Conservation (phyloP, 2,329 filamentous ascomycete genomes). For the Knufia petricola region DNA sequence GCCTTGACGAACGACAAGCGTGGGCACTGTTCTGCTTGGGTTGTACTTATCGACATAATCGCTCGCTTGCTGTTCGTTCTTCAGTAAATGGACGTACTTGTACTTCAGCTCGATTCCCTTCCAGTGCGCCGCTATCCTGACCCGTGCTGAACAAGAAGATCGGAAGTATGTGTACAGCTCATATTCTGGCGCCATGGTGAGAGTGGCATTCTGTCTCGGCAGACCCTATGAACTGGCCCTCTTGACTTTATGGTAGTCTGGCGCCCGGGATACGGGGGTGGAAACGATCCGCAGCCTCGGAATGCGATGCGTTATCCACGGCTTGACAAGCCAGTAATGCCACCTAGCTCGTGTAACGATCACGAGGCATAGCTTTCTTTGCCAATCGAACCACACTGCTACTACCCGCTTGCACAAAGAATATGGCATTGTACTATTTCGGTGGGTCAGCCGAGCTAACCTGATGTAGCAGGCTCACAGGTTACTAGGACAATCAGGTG, state of each 20-base stretch:
- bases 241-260: neutral
- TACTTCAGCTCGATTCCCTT: slow-evolving; percentile 44
- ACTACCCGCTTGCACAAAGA: no score
- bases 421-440: no score
- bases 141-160: slow-evolving; percentile 52
- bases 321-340: neutral
- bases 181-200: slow-evolving; percentile 15
- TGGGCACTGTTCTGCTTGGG: slow-evolving; percentile 46
- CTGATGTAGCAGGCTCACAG: no score
- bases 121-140: slow-evolving; percentile 50
- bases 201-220: neutral
- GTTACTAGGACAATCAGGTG: no score
- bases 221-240: neutral
- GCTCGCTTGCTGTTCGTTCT: slow-evolving; percentile 41
- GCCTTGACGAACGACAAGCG: slow-evolving; percentile 35
- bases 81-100: slow-evolving; percentile 45
- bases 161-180: slow-evolving; percentile 52
- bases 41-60: slow-evolving; percentile 40
- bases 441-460: no score
- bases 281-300: neutral
- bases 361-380: no score
- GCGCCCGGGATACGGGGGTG: neutral
- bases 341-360: neutral
- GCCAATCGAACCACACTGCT: no score
- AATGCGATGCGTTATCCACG: neutral